Conservation (phyloP, 2,329 filamentous ascomycete genomes). For the Amesomyces nigricolor region DNA sequence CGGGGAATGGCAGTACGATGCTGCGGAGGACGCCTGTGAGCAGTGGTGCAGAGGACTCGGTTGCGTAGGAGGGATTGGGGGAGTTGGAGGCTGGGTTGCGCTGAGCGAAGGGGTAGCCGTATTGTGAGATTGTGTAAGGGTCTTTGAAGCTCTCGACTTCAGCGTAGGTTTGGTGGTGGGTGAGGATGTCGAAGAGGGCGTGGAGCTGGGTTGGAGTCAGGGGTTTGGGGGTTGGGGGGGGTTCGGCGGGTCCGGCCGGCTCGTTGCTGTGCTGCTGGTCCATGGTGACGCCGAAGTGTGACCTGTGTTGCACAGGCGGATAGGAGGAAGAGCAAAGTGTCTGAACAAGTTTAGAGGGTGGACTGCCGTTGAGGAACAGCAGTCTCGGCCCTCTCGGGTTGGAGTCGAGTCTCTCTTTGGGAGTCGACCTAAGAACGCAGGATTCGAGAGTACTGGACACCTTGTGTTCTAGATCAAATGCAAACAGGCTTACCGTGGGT, state of each 20-base stretch:
- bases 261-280: not conserved
- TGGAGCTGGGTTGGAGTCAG: conserved; percentile 39
- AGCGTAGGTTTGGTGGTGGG: conserved; percentile 53
- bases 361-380: too few species aligned
- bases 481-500: too few species aligned
- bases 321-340: too few species aligned
- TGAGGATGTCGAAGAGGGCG: conserved; percentile 55
- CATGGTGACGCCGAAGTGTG: not conserved
- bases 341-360: too few species aligned
- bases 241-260: not conserved
- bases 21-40: conserved; percentile 63
- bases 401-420: too few species aligned
- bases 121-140: conserved; percentile 56
- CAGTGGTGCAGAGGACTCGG: conserved; percentile 52
- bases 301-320: too few species aligned
- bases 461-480: too few species aligned
- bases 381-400: too few species aligned
- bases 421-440: too few species aligned
- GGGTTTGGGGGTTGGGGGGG: conserved; percentile 3
- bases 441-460: too few species aligned
- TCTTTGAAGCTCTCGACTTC: conserved; percentile 70
- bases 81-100: conserved; percentile 10
- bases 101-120: conserved; percentile 62
- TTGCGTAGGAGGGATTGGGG: conserved; percentile 25
- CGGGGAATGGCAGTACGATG: conserved; percentile 61